Conservation (phyloP, 176 grass and related monocot genomes). For the Avena atlantica region DNA sequence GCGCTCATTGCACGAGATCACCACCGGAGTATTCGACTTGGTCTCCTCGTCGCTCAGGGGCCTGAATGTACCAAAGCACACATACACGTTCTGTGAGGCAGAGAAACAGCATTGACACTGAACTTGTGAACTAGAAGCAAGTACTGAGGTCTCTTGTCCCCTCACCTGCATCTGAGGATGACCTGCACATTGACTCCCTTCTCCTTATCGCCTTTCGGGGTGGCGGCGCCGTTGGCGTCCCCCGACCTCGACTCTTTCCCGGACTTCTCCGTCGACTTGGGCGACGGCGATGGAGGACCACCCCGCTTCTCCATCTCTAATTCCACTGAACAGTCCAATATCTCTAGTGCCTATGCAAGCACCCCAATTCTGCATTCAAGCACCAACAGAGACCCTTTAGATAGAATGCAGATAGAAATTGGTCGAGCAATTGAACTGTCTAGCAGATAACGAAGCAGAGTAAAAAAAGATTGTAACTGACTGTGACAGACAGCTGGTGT, state of each 20-base stretch:
- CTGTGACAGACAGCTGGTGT: neutral
- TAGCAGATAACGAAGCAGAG: constrained; percentile 27
- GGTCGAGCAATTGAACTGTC: constrained; percentile 10
- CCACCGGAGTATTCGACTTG: constrained; percentile 79
- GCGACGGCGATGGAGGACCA: constrained; percentile 71
- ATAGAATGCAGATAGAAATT: constrained; percentile 35
- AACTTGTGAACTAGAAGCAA: constrained; percentile 40
- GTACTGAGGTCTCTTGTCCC: constrained; percentile 14
- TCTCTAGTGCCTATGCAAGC: constrained; percentile 7
- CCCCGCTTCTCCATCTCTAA: constrained; percentile 63
- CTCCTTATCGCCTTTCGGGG: constrained; percentile 75
- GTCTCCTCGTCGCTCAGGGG: constrained; percentile 94
- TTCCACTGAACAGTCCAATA: constrained; percentile 36
- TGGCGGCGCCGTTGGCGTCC: constrained; percentile 64
- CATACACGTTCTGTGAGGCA: constrained; percentile 30
- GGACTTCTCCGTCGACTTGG: constrained; percentile 74
- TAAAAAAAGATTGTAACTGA: constrained; percentile 30
- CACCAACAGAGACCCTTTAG: constrained; percentile 33
- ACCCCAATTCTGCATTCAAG: constrained; percentile 28
- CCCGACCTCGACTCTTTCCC: constrained; percentile 79
- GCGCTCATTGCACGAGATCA: constrained; percentile 90
- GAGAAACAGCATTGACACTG: constrained; percentile 29
- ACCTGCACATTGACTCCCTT: constrained; percentile 99
- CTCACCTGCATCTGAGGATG: constrained; percentile 94
- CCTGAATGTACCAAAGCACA: constrained; percentile 49